Evolutionary conservation across 345 rosid genomes (phyloP).

Genomic region (Eucalyptus cloeziana): DNA sequence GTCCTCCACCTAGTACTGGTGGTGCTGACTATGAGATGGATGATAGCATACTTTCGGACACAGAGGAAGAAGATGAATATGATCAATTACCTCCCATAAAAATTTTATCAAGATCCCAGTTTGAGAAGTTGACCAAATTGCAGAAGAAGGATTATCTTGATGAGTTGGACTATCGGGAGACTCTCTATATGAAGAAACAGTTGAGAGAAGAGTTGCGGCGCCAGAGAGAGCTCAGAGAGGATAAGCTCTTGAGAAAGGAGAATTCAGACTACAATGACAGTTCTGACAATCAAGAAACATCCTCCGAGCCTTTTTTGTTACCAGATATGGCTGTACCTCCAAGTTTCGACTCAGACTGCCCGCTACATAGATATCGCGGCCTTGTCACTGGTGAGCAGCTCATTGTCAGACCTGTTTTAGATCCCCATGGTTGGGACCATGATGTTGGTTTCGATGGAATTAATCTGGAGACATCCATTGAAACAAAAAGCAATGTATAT

Average conservation of each 20-base stretch:
- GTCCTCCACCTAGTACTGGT: conserved; percentile 23
- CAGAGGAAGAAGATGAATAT: conserved; percentile 71
- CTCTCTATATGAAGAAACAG: conserved; percentile 74
- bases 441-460: conserved; percentile 92
- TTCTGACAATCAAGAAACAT: conserved; percentile 11
- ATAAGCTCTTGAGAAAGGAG: conserved; percentile 26
- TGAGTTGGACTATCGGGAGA: conserved; percentile 86
- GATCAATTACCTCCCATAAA: conserved; percentile 81
- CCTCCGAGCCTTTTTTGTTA: conserved; percentile 42
- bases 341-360: conserved; percentile 68
- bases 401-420: conserved; percentile 74
- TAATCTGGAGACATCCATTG: conserved; percentile 61
- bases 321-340: conserved; percentile 85
- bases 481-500: conserved; percentile 28
- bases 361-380: conserved; percentile 55
- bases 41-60: conserved; percentile 30
- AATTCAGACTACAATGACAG: conserved; percentile 4
- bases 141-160: conserved; percentile 80
- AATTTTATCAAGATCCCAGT: conserved; percentile 67
- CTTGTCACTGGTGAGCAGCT: conserved; percentile 43
- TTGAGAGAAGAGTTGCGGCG: conserved; percentile 56
- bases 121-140: conserved; percentile 46
- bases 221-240: conserved; percentile 30
- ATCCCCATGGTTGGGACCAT: conserved; percentile 94
- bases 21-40: conserved; percentile 45